A percentile compares a stretch with the other conserved stretches of the same genome.
These are phyloP conservation scores for Huntiella decipiens DNA, from an alignment of 2,329 filamentous ascomycete genomes.

Conservation along the genomic window DNA sequence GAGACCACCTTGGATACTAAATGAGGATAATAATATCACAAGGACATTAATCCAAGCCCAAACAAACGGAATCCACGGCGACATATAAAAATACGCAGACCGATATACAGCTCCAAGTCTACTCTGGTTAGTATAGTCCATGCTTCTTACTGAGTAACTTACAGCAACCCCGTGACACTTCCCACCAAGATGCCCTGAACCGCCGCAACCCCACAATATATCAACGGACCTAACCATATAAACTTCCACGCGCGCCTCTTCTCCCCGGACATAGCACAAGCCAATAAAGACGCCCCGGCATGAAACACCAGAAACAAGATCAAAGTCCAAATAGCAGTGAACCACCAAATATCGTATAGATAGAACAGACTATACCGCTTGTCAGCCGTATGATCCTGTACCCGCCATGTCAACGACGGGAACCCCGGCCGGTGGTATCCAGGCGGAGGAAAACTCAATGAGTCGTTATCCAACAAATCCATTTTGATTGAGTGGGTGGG, in stretches of 20 bases:
- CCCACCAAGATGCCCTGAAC: constrained; percentile 64
- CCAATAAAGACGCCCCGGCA: constrained; percentile 49
- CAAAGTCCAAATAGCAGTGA: constrained; percentile 72
- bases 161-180: constrained; percentile 66
- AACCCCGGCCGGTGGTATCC: constrained; percentile 52
- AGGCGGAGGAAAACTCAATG: constrained; percentile 16
- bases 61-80: constrained; percentile 80
- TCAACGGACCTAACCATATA: constrained; percentile 52
- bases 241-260: constrained; percentile 37
- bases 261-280: constrained; percentile 49
- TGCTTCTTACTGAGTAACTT: constrained; percentile 18
- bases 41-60: constrained; percentile 76
- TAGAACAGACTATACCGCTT: constrained; percentile 46
- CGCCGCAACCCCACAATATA: constrained; percentile 53
- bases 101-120: constrained; percentile 67
- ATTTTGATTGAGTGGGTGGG: constrained; percentile 9
- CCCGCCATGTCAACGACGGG: constrained; percentile 64
- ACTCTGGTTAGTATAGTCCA: neutral
- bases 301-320: constrained; percentile 63
- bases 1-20: constrained; percentile 78
- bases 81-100: constrained; percentile 73
- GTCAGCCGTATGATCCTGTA: constrained; percentile 25
- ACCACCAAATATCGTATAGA: constrained; percentile 63
- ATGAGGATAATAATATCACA: constrained; percentile 68
- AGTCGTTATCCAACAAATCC: too few relatives aligned